Evolutionary conservation across 805 yeast genomes (phyloP).

Genomic region (Ogataea ganodermae): DNA sequence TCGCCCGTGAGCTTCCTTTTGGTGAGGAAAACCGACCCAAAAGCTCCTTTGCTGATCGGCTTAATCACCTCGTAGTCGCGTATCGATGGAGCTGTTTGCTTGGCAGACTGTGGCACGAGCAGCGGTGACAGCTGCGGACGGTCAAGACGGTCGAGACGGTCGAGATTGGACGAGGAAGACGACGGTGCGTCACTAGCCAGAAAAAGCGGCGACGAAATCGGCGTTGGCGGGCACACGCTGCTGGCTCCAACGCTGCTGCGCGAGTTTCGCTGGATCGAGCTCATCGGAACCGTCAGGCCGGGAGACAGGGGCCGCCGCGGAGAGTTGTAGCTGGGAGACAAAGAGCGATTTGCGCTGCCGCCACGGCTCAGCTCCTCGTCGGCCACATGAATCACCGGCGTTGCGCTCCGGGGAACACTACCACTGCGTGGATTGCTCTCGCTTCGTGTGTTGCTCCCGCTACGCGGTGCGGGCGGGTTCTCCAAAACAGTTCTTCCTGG

Average conservation of each 20-base stretch:
- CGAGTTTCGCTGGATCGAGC: constrained; percentile 61
- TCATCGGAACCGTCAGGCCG: constrained; percentile 52
- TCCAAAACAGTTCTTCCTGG: constrained; percentile 25
- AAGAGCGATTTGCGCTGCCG: constrained; percentile 10
- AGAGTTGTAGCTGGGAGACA: constrained; percentile 37
- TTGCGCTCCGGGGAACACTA: constrained; percentile 17
- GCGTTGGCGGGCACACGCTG: constrained; percentile 39
- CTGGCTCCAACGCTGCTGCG: constrained; percentile 15
- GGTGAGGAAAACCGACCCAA: constrained; percentile 91
- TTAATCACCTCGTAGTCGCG: constrained; percentile 87
- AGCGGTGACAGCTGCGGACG: constrained; percentile 82
- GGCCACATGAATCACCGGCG: constrained; percentile 31
- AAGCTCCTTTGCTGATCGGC: constrained; percentile 96
- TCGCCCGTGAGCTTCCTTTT: constrained; percentile 86
- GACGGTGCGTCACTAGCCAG: constrained; percentile 44
- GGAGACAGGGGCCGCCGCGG: constrained; percentile 64
- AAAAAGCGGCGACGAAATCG: constrained; percentile 60
- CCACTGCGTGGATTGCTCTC: constrained; percentile 15
- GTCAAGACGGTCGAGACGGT: constrained; percentile 40
- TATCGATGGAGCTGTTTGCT: constrained; percentile 66
- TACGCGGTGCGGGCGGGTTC: neutral
- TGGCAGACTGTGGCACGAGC: constrained; percentile 61
- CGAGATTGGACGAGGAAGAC: constrained; percentile 25
- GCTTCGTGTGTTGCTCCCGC: neutral
- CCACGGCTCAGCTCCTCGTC: constrained; percentile 18